Base-by-base conservation (phyloP, 2,329 filamentous ascomycete genomes). In the Monilinia vaccinii-corymbosi region DNA sequence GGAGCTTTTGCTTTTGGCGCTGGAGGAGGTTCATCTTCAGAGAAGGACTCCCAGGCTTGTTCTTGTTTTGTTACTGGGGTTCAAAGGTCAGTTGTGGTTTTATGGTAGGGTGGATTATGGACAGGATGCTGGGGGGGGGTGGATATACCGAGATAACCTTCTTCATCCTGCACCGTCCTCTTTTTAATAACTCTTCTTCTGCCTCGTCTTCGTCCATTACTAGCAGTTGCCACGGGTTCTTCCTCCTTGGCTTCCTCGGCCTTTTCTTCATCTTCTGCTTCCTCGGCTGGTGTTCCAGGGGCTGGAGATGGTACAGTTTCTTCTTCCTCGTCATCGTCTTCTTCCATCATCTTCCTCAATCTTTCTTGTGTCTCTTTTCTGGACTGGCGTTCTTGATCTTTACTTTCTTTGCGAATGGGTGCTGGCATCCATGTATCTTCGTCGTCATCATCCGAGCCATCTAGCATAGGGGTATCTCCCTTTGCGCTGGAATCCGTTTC, bases 31-130 rank as follows among this genome's bases (percentile, higher is more conserved):
- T 96, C 91, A 64, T 96, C 91, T 71, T 97, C 92, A 0, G 91
- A 96, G 75, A 95, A 96, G 0, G 88, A 93, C 72, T 97, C 92
- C 92, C 92, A 97, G 0, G 81, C 87, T 0, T 82, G 75, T 70
- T 96, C 91, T 73, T 95, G 89, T 65, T 87, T 87, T 2, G 91
- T 96, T 36, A 96, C 92, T 94, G 67, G 6, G 18, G 13, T 10
- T 9, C 16, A 23, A 28, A 14, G n/a, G 5, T 59, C 38, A 59
- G 57, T 47, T 7, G 5, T 7, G 42, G 13, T 13, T 32, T 46
- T 23, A 11, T 25, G 44, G 6, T 32, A 34, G 5, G 13, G 18
- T 38, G 14, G 16, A 7, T 25, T 13, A 28, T 47, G 2, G 18
- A 14, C 36, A 25, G 13, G 11, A 4, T 11, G 25, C 16, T 4